phyloP scores from a whole-genome alignment of 2,329 filamentous ascomycete genomes.

The Arthrobotrys musiformis region DNA sequence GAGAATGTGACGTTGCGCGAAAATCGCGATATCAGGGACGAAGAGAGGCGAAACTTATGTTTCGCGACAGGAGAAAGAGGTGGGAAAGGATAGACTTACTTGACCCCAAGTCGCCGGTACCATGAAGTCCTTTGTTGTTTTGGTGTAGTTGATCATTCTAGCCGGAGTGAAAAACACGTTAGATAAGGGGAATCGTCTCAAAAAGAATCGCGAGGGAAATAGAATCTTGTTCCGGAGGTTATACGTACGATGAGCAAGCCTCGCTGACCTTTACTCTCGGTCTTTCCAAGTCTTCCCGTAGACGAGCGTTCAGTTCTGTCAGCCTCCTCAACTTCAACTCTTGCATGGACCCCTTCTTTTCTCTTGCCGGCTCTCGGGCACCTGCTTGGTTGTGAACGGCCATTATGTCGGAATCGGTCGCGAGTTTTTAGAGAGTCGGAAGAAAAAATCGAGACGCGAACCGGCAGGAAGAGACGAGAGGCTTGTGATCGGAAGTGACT shows the following conservation, averaged over 20 bases:
- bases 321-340: constrained; percentile 95
- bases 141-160: constrained; percentile 97
- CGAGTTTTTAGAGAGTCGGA: constrained; percentile 16
- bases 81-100: constrained; percentile 63
- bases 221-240: constrained; percentile 52
- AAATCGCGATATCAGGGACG: constrained; percentile 28
- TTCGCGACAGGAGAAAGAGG: constrained; percentile 9
- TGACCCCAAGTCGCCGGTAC: constrained; percentile 95
- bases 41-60: constrained; percentile 5
- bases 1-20: constrained; percentile 56
- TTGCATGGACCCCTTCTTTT: constrained; percentile 99
- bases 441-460: constrained; percentile 16
- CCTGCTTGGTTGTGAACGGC: constrained; percentile 74
- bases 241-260: constrained; percentile 81
- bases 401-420: constrained; percentile 55
- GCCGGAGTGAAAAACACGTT: constrained; percentile 33
- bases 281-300: constrained; percentile 94
- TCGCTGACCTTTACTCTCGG: constrained; percentile 96
- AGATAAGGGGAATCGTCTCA: constrained; percentile 30
- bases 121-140: constrained; percentile 98
- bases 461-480: background rate
- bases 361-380: constrained; percentile 74
- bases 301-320: constrained; percentile 94
- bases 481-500: background rate
- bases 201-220: constrained; percentile 22